A percentile compares a stretch with the other conserved stretches of the same genome.
Conservation (phyloP, 2,329 filamentous ascomycete species). For the Neofusicoccum umdonicola region DNA sequence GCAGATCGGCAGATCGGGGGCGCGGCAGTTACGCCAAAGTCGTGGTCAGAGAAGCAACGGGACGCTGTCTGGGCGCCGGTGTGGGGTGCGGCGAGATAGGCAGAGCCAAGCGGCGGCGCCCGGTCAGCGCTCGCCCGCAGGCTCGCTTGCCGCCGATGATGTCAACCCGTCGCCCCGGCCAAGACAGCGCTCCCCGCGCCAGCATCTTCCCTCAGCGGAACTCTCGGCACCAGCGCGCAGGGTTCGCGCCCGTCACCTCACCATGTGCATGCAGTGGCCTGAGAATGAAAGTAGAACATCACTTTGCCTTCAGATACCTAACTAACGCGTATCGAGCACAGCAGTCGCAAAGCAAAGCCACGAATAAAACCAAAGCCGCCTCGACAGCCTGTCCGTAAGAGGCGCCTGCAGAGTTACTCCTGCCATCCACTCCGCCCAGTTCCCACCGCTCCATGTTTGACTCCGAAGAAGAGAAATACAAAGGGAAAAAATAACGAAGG, state of each 20-base stretch:
- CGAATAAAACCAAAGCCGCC: constrained; percentile 9
- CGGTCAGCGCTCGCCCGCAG: neutral
- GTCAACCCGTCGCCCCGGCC: neutral
- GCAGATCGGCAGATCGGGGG: neutral
- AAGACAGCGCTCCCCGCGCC: neutral
- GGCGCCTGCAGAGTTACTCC: constrained; percentile 5
- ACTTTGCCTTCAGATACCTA: constrained; percentile 9
- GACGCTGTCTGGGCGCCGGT: neutral
- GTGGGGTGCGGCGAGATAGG: constrained; percentile 8
- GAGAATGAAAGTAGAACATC: neutral
- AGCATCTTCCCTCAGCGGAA: constrained; percentile 9
- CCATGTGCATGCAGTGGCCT: neutral
- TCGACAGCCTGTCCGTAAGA: constrained; percentile 17
- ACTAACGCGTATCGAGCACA: constrained; percentile 5
- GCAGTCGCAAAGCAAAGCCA: neutral
- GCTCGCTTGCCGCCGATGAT: constrained; percentile 10
- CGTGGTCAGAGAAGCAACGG: constrained; percentile 12
- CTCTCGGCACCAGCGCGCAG: neutral
- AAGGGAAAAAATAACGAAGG: neutral
- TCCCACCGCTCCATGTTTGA: constrained; percentile 6
- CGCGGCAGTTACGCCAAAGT: constrained; percentile 12
- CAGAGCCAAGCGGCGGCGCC: neutral
- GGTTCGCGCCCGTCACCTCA: neutral
- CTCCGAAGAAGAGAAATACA: constrained; percentile 9
- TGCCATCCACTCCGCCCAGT: neutral